Conservation (phyloP, 768 basidiomycete species). For the Phlegmacium glaucopus region DNA sequence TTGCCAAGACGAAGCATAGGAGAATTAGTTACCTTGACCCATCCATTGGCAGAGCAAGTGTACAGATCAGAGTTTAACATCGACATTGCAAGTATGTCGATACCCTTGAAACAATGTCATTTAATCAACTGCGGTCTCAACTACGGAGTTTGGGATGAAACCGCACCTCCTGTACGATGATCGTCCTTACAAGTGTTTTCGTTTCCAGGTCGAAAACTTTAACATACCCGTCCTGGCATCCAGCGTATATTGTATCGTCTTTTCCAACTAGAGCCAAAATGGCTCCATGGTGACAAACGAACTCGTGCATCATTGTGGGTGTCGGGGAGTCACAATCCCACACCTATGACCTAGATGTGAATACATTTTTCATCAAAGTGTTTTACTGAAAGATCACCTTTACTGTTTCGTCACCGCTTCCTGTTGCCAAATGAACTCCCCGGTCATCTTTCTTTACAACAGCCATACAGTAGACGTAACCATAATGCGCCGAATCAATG, state of each 20-base stretch:
- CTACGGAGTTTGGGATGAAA: not conserved
- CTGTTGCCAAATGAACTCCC: slow-evolving; percentile 62
- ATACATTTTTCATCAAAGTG: not conserved
- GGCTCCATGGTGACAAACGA: slow-evolving; percentile 72
- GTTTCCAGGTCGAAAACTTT: slow-evolving; percentile 91
- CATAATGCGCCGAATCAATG: slow-evolving; percentile 88
- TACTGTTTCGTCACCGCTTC: slow-evolving; percentile 88
- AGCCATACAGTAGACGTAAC: slow-evolving; percentile 87
- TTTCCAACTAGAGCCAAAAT: slow-evolving; percentile 74
- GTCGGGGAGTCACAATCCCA: slow-evolving; percentile 53
- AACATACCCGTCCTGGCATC: slow-evolving; percentile 92
- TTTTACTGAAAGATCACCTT: slow-evolving; percentile 46
- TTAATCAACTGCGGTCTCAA: not conserved
- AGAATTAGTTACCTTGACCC: slow-evolving; percentile 54
- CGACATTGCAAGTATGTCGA: slow-evolving; percentile 81
- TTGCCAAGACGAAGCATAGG: not conserved
- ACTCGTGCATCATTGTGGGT: slow-evolving; percentile 57
- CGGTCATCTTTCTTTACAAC: slow-evolving; percentile 25
- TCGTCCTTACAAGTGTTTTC: slow-evolving; percentile 77
- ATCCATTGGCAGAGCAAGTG: slow-evolving; percentile 64
- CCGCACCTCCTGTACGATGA: slow-evolving; percentile 79
- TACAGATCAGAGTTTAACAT: slow-evolving; percentile 62
- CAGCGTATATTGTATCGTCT: slow-evolving; percentile 85
- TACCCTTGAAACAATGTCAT: slow-evolving; percentile 38
- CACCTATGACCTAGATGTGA: slow-evolving; percentile 37